phyloP scores from a whole-genome alignment of 352 stramenopile genomes.

The Elongisporangium undulatum region DNA sequence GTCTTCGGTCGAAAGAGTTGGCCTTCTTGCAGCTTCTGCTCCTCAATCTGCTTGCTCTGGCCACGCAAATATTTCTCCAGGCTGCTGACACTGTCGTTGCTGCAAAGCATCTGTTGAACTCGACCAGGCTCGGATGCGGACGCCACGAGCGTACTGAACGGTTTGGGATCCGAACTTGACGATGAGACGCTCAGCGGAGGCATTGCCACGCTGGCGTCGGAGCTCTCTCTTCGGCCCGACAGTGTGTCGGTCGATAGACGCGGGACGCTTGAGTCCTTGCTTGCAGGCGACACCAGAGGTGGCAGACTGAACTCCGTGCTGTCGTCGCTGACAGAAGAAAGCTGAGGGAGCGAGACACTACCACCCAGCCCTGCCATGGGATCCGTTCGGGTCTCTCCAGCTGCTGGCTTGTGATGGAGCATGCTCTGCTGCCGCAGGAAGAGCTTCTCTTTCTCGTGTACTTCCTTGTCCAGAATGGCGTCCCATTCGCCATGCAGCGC shows the following conservation, averaged over 20 bases:
- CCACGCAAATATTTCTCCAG: conserved; percentile 67
- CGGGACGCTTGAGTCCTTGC: neutral
- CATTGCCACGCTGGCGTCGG: neutral
- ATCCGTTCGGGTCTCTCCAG: neutral
- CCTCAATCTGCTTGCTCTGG: conserved; percentile 43
- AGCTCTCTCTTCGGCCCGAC: neutral
- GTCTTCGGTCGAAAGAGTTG: conserved; percentile 31
- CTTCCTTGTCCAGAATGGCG: conserved; percentile 27
- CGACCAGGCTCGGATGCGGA: neutral
- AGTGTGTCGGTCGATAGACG: neutral
- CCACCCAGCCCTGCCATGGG: neutral
- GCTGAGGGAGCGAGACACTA: neutral
- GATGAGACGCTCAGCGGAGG: neutral
- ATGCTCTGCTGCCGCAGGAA: conserved; percentile 17
- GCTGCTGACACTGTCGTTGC: conserved; percentile 21
- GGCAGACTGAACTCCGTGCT: neutral
- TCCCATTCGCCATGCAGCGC: conserved; percentile 44
- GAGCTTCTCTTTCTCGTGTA: conserved; percentile 53
- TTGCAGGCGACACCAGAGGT: neutral
- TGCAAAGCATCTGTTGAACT: conserved; percentile 16
- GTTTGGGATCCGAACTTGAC: neutral
- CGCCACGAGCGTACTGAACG: neutral
- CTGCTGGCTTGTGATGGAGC: neutral
- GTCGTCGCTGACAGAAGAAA: neutral
- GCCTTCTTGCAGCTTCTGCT: conserved; percentile 21